phyloP scores from a whole-genome alignment of 2,329 filamentous ascomycete genomes.

The Ophiostoma fasciatum region DNA sequence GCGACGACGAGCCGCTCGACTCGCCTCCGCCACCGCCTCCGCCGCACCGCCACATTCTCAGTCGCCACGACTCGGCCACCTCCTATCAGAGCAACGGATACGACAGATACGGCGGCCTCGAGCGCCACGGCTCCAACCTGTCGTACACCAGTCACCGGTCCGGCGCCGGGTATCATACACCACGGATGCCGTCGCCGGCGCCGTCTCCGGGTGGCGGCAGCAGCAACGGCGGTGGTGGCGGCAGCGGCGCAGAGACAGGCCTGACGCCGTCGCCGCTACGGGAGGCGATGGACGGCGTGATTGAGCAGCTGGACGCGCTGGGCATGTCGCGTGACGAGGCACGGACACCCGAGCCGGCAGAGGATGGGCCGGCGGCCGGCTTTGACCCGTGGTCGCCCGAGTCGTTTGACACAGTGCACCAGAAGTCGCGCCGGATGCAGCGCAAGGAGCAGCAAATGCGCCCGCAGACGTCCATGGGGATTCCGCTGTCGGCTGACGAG shows the following conservation, averaged over 20 bases:
- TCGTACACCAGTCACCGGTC: conserved; percentile 19
- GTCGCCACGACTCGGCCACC: conserved; percentile 17
- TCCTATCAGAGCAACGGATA: conserved; percentile 17
- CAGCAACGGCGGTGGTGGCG: no score
- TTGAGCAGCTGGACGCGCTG: conserved; percentile 86
- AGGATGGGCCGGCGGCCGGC: conserved; percentile 25
- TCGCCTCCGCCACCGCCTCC: conserved; percentile 69
- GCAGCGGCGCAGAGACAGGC: no score
- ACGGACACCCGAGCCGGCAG: conserved; percentile 31
- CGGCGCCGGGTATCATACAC: conserved; percentile 32
- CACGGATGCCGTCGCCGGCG: conserved; percentile 22
- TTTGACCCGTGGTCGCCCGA: conserved; percentile 82
- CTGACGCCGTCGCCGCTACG: conserved; percentile 82
- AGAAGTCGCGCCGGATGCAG: conserved; percentile 22
- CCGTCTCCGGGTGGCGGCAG: background rate
- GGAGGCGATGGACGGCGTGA: conserved; percentile 95
- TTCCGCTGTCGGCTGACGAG: conserved; percentile 42
- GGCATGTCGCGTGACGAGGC: conserved; percentile 40
- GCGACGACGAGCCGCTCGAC: conserved; percentile 29
- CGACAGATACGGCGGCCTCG: conserved; percentile 2
- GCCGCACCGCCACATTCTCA: conserved; percentile 55
- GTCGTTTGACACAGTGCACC: conserved; percentile 50
- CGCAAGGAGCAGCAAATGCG: conserved; percentile 22
- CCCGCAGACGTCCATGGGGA: conserved; percentile 62
- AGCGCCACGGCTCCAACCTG: conserved; percentile 24